Percentiles rank a stretch among this genome's conserved stretches.
These are phyloP conservation scores for Calonectria fujianensis DNA, from an alignment of 2,329 filamentous ascomycete genomes.

Conservation along the genomic window DNA sequence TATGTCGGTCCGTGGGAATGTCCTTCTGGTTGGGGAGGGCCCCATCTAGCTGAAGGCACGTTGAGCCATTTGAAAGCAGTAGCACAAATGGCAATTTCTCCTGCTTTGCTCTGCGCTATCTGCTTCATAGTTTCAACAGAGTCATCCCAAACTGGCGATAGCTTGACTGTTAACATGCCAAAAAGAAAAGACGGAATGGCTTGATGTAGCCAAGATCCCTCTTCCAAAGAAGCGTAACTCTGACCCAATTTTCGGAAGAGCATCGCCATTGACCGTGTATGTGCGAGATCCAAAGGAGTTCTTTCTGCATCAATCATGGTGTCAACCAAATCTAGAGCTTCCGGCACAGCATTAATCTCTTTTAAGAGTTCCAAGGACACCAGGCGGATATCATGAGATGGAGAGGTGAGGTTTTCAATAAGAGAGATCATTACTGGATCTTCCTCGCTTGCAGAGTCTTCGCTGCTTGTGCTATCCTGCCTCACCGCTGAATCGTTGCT, in stretches of 20 bases:
- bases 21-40: constrained; percentile 62
- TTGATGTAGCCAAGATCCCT: constrained; percentile 79
- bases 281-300: constrained; percentile 84
- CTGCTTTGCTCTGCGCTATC: constrained; percentile 81
- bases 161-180: constrained; percentile 89
- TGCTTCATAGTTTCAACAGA: constrained; percentile 84
- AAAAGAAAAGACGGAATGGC: constrained; percentile 90
- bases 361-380: constrained; percentile 83
- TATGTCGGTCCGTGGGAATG: constrained; percentile 61
- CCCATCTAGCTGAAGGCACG: constrained; percentile 73
- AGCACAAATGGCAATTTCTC: constrained; percentile 82
- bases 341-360: constrained; percentile 66
- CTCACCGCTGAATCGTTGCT: constrained; percentile 45
- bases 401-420: constrained; percentile 82
- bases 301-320: constrained; percentile 87
- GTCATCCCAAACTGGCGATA: constrained; percentile 92
- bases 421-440: constrained; percentile 79
- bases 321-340: constrained; percentile 55
- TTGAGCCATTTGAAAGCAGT: constrained; percentile 88
- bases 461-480: constrained; percentile 63
- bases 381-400: constrained; percentile 84
- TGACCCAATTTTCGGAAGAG: constrained; percentile 85
- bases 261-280: constrained; percentile 86
- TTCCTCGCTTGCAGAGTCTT: constrained; percentile 67
- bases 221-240: constrained; percentile 75